Percentiles rank a stretch among this genome's conserved stretches.
Conservation (phyloP, 1,284 basidiomycete genomes). For the Abortiporus biennis region DNA sequence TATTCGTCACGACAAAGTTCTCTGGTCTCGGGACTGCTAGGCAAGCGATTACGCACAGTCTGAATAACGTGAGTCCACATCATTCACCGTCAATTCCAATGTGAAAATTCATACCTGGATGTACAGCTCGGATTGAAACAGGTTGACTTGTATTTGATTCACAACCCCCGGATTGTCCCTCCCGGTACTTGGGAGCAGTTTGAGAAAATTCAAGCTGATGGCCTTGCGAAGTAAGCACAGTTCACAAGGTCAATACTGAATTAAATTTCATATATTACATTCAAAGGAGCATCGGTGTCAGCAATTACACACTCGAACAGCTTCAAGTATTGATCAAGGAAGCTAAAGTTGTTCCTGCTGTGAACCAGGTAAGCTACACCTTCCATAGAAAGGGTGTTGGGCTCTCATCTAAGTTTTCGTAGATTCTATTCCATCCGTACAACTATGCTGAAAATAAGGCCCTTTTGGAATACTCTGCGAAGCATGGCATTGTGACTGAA, state of each 20-base stretch:
- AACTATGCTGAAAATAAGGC: slow-evolving; percentile 51
- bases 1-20: slow-evolving; percentile 47
- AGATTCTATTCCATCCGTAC: slow-evolving; percentile 69
- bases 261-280: background rate
- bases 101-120: background rate
- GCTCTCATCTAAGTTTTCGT: too few relatives aligned
- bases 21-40: slow-evolving; percentile 48
- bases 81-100: slow-evolving; percentile 1
- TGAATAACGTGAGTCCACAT: slow-evolving; percentile 19
- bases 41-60: slow-evolving; percentile 48
- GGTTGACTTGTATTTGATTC: slow-evolving; percentile 70
- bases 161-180: slow-evolving; percentile 42
- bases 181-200: slow-evolving; percentile 57
- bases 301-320: slow-evolving; percentile 58
- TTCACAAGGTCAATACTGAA: background rate
- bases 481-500: slow-evolving; percentile 61
- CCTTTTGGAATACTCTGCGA: slow-evolving; percentile 49
- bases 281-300: slow-evolving; percentile 67
- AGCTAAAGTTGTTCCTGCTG: slow-evolving; percentile 57
- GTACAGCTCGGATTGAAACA: slow-evolving; percentile 57
- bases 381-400: slow-evolving; percentile 7
- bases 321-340: slow-evolving; percentile 49
- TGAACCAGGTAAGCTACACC: slow-evolving; percentile 51
- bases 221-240: slow-evolving; percentile 44
- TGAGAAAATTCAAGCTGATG: slow-evolving; percentile 50